A percentile compares a stretch with the other conserved stretches of the same genome.
phyloP scores from a whole-genome alignment of 2,329 filamentous ascomycete genomes.

The Nannizzia gypsea region DNA sequence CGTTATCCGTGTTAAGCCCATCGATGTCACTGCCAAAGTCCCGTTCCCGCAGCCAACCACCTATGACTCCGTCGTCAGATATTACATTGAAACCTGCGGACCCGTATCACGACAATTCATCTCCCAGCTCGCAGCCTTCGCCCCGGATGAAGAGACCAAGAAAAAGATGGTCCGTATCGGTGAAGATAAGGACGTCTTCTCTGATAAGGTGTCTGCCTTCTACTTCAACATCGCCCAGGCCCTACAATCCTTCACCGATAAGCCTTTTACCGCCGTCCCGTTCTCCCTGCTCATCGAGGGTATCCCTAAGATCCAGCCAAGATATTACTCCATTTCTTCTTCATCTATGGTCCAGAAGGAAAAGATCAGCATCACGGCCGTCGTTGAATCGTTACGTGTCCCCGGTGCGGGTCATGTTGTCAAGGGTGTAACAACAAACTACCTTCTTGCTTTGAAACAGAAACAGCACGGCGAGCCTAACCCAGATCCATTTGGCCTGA shows the following conservation, averaged over 20 bases:
- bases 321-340: slow-evolving; percentile 98
- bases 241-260: slow-evolving; percentile 58
- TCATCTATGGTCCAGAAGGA: slow-evolving; percentile 89
- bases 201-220: slow-evolving; percentile 66
- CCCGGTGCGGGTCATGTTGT: slow-evolving; percentile 67
- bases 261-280: slow-evolving; percentile 72
- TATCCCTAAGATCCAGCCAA: slow-evolving; percentile 85
- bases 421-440: slow-evolving; percentile 94
- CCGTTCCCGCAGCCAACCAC: slow-evolving; percentile 96
- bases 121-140: slow-evolving; percentile 73
- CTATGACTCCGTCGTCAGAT: slow-evolving; percentile 83
- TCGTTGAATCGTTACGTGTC: slow-evolving; percentile 74
- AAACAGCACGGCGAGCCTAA: slow-evolving; percentile 80
- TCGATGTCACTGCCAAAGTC: slow-evolving; percentile 92
- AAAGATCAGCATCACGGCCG: slow-evolving; percentile 87
- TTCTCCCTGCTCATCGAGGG: slow-evolving; percentile 94
- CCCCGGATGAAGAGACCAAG: slow-evolving; percentile 73
- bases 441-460: slow-evolving; percentile 84
- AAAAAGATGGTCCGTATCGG: slow-evolving; percentile 80
- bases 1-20: slow-evolving; percentile 77
- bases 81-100: slow-evolving; percentile 93
- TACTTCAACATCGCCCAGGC: slow-evolving; percentile 85
- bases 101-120: slow-evolving; percentile 94
- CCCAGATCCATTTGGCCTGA: slow-evolving; percentile 63
- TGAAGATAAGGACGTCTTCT: slow-evolving; percentile 90